A percentile compares a stretch with the other conserved stretches of the same genome.
Conservation (phyloP, 2,329 filamentous ascomycete species). For the Pyrenochaeta sp. region DNA sequence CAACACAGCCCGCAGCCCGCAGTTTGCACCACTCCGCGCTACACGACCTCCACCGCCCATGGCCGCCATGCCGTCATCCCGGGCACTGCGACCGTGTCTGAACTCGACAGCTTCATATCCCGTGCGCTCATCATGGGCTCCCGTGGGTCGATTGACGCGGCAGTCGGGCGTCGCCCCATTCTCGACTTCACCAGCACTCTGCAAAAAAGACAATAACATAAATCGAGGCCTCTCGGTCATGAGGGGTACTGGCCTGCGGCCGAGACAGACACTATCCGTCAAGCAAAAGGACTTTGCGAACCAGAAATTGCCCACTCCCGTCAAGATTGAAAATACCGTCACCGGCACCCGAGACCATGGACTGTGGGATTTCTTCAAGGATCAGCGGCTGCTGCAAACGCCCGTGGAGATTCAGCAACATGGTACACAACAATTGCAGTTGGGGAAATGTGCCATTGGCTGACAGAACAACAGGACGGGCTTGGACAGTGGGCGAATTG, state of each 20-base stretch:
- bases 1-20: background rate
- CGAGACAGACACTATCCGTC: slow-evolving; percentile 76
- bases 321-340: slow-evolving; percentile 66
- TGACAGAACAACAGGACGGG: slow-evolving; percentile 62
- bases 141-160: slow-evolving; percentile 33
- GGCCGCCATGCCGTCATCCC: slow-evolving; percentile 36
- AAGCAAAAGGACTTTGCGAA: slow-evolving; percentile 63
- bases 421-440: slow-evolving; percentile 55
- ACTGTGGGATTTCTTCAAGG: slow-evolving; percentile 88
- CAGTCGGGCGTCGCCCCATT: slow-evolving; percentile 59
- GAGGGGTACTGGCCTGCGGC: slow-evolving; percentile 71
- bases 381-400: slow-evolving; percentile 71
- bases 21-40: no score
- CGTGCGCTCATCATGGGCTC: slow-evolving; percentile 34
- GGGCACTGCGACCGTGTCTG: slow-evolving; percentile 34
- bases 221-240: slow-evolving; percentile 83
- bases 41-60: slow-evolving; percentile 41
- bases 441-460: slow-evolving; percentile 4
- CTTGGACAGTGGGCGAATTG: slow-evolving; percentile 86
- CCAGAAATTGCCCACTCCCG: slow-evolving; percentile 71
- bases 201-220: slow-evolving; percentile 76
- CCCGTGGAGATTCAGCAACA: slow-evolving; percentile 75
- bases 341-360: slow-evolving; percentile 78
- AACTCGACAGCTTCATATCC: slow-evolving; percentile 23
- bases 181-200: slow-evolving; percentile 59